phyloP scores from a whole-genome alignment of 139 green algal species.

The Tetratostichococcus sp. region DNA sequence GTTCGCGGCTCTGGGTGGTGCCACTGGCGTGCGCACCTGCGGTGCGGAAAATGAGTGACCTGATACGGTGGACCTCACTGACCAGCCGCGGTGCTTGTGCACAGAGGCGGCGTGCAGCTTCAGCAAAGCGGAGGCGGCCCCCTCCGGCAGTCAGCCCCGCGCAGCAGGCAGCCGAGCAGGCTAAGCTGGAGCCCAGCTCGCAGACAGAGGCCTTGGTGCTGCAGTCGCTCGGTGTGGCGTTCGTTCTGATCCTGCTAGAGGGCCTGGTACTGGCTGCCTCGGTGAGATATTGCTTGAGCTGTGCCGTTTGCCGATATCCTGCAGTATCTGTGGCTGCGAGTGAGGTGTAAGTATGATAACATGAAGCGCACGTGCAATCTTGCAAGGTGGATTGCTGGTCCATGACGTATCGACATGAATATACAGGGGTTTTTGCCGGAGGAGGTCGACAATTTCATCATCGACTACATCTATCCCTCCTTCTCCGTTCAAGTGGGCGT shows the following conservation, averaged over 20 bases:
- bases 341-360: neutral
- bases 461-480: slow-evolving; percentile 40
- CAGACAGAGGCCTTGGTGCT: slow-evolving; percentile 24
- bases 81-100: neutral
- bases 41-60: no score
- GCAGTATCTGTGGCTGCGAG: neutral
- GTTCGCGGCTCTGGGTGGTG: neutral
- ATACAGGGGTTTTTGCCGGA: slow-evolving; percentile 58
- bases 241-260: slow-evolving; percentile 42
- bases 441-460: slow-evolving; percentile 40
- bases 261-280: slow-evolving; percentile 41
- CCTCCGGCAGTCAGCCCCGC: neutral
- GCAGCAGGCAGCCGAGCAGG: neutral
- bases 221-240: slow-evolving; percentile 24
- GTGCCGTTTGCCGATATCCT: neutral
- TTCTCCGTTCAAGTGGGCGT: slow-evolving; percentile 55
- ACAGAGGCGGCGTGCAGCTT: no score
- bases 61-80: neutral
- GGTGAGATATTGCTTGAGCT: slow-evolving; percentile 5
- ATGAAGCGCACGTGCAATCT: neutral
- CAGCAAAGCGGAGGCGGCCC: no score
- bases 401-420: neutral
- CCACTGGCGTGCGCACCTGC: neutral
- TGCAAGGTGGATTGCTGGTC: no score
- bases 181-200: neutral